Base-by-base conservation (phyloP, 352 stramenopile genomes). In the Phytopythium montanum region DNA sequence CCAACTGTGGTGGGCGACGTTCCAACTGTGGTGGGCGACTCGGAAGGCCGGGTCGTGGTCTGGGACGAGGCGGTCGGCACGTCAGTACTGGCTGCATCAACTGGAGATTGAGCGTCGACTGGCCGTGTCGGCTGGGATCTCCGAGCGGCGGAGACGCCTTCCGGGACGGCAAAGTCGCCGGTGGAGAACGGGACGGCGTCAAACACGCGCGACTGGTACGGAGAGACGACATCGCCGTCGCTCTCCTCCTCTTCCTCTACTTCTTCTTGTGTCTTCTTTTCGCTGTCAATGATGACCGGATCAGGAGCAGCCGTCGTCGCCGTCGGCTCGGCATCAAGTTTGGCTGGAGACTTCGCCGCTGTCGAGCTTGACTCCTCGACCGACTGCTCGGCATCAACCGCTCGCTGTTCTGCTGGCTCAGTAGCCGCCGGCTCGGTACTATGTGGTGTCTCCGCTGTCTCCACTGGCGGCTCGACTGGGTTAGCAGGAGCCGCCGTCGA, bases 201-300 rank as follows among this genome's bases (percentile, higher is more conserved):
- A 26, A 89, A 83, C 8, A 69, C 25, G 26, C 79, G 66, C 5
- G 76, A 77, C 60, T 72, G 66, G 34, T 76, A 79, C 29, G 63
- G 49, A 12, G 31, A 19, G 3, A 31, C 33, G n/a, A 62, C 59
- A 3, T 45, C 26, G n/a, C 65, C 21, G 12, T 51, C 29, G 7
- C 34, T 44, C 28, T 54, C 13, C 16, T 57, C 50, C 3, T 54
- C 9, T 49, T 59, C 41, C 14, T 36, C 39, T 10, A 6, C 31
- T 38, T 38, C 33, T 38, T 44, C 38, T 44, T 19, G 13, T n/a
- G 10, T 57, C 50, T 8, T 52, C 9, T 38, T 41, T 6, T 52
- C 48, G 28, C 12, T 41, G 5, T n/a, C 49, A 29, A 26, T 5
- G 44, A 18, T 50, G 44, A 16, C 21, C 23, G 18, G n/a, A 21